Evolutionary conservation across 352 stramenopile genomes (phyloP), one percentile per base, ranked within the genome.

Genomic region (Globisporangium nagaii): DNA sequence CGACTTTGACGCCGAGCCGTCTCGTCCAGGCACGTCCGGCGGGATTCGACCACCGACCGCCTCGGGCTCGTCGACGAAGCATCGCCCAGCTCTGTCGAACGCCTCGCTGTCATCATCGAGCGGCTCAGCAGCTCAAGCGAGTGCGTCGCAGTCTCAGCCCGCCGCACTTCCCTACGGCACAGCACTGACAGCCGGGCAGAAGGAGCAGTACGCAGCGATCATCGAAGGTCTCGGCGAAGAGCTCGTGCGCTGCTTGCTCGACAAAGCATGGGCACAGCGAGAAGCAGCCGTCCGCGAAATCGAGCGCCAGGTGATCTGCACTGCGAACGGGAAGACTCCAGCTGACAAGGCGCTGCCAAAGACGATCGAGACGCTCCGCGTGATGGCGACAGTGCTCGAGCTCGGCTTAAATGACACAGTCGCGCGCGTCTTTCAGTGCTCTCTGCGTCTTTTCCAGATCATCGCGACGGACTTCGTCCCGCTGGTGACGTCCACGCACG

Each of bases 201-300:
- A 77, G 30, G 56, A 65, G 9, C 57, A 74, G n/a, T 82, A 79
- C 34, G 47, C 67, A 0, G 55, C 54, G 13, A 67, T 90, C 34
- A 80, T 93, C 10, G 42, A 77, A 11, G 73, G 62, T 4, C 78
- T 93, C 30, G 80, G 80, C 5, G 83, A 91, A 53, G 65, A 77
- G 9, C 58, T 93, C 0, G 76, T 90, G n/a, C 78, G 83, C 1
- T 93, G 83, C 60, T 52, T 93, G 6, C 58, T 93, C 1, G 83
- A 93, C 56, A 93, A 93, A 20, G 77, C 73, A 2, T 93, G 83
- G 83, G 74, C 83, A 17, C 80, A 87, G 20, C 71, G 83, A 2
- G 83, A 93, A 40, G 76, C 79, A 6, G 83, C 80, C 2, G 64
- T 93, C 24, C 80, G 83, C 5, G 80, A 91, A 35, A 72, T 93